A percentile compares a stretch with the other conserved stretches of the same genome.
Evolutionary conservation across 768 basidiomycete species (phyloP).

Genomic region (Scleroderma citrinum): DNA sequence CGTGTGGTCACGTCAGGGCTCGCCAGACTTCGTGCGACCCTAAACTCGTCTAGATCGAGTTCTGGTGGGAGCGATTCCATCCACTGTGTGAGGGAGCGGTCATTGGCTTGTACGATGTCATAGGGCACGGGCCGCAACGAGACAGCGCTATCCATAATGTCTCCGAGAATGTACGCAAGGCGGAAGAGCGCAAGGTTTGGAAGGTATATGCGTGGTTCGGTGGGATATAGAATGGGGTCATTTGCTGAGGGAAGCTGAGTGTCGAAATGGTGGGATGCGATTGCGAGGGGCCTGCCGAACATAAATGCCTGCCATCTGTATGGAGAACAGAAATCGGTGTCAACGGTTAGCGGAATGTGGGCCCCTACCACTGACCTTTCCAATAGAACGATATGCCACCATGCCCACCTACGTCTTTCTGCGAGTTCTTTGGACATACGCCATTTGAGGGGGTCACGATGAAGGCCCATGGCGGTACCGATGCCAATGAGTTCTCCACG

Average conservation of each 20-base stretch:
- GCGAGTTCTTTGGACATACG: slow-evolving; percentile 62
- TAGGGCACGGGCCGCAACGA: slow-evolving; percentile 78
- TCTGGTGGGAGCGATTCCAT: slow-evolving; percentile 71
- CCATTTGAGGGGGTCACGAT: slow-evolving; percentile 81
- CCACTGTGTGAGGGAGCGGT: slow-evolving; percentile 67
- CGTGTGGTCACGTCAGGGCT: slow-evolving; percentile 53
- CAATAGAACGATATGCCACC: slow-evolving; percentile 83
- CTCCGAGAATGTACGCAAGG: slow-evolving; percentile 72
- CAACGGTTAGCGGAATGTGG: background rate
- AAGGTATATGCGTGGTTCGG: slow-evolving; percentile 62
- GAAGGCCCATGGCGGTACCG: slow-evolving; percentile 77
- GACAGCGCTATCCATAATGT: slow-evolving; percentile 81
- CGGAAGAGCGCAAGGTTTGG: slow-evolving; percentile 72
- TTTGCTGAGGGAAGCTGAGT: slow-evolving; percentile 69
- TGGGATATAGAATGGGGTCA: slow-evolving; percentile 37
- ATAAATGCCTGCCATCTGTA: slow-evolving; percentile 82
- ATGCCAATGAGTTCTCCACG: slow-evolving; percentile 69
- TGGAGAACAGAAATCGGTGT: slow-evolving; percentile 7
- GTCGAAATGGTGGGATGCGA: slow-evolving; percentile 80
- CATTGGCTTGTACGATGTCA: slow-evolving; percentile 65
- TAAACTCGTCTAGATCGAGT: slow-evolving; percentile 71
- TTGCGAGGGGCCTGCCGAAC: slow-evolving; percentile 72
- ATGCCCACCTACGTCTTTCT: slow-evolving; percentile 80
- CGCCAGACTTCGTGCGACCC: slow-evolving; percentile 65
- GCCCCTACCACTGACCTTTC: slow-evolving; percentile 51